phyloP scores from a whole-genome alignment of 768 basidiomycete species.

The Rhizopogon roseolus region DNA sequence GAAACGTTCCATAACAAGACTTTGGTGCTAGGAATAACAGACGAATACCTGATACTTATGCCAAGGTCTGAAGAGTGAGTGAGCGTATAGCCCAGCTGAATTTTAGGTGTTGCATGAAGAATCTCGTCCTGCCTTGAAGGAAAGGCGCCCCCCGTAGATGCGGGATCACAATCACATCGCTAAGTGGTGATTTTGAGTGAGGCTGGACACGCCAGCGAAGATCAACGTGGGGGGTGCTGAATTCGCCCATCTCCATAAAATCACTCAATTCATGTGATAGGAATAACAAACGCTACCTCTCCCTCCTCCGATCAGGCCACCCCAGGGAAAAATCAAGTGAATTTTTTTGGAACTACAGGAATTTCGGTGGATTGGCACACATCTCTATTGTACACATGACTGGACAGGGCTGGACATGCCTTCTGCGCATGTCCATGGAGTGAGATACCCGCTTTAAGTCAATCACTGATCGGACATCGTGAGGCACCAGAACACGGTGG shows the following conservation, averaged over 20 bases:
- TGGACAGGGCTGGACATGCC: not conserved
- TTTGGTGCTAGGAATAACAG: not conserved
- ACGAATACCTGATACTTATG: not conserved
- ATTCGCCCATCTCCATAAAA: not conserved
- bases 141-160: not conserved
- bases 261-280: not conserved
- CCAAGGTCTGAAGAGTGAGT: not conserved
- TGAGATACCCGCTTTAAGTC: not conserved
- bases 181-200: not conserved
- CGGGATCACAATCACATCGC: not conserved
- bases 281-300: not conserved
- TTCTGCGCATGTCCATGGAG: not conserved
- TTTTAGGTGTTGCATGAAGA: not conserved
- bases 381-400: not conserved
- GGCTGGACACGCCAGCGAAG: not conserved
- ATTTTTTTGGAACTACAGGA: not conserved
- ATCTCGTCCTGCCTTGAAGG: not conserved
- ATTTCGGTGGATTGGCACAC: not conserved
- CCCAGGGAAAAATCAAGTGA: not conserved
- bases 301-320: not conserved
- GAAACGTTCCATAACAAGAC: too few species aligned
- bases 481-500: too few species aligned
- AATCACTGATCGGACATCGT: not conserved
- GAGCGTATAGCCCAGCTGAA: too few species aligned
- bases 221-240: not conserved